Evolutionary conservation across 768 basidiomycete genomes (phyloP).

Genomic region (Amanita jacksonii): DNA sequence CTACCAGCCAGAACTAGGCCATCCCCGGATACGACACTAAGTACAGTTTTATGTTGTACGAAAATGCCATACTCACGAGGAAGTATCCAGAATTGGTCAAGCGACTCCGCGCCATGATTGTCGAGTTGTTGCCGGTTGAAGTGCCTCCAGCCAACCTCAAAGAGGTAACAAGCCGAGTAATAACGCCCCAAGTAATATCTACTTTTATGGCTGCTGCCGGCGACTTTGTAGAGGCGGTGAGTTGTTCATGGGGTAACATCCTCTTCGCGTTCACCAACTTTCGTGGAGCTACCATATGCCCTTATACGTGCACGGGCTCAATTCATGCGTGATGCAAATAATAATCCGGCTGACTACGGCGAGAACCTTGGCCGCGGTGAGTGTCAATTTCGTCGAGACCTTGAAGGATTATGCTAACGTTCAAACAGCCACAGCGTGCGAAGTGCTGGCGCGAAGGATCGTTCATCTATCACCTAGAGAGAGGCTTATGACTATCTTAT

Average conservation of each 20-base stretch:
- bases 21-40: slow-evolving; percentile 65
- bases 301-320: slow-evolving; percentile 68
- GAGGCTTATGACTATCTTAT: slow-evolving; percentile 61
- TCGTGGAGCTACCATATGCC: slow-evolving; percentile 65
- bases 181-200: slow-evolving; percentile 70
- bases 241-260: slow-evolving; percentile 14
- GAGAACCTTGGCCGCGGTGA: slow-evolving; percentile 77
- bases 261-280: neutral
- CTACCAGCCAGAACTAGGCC: slow-evolving; percentile 40
- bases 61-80: neutral
- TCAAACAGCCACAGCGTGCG: slow-evolving; percentile 62
- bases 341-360: slow-evolving; percentile 77
- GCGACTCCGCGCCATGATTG: slow-evolving; percentile 67
- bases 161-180: slow-evolving; percentile 73
- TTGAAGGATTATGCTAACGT: neutral
- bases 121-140: slow-evolving; percentile 71
- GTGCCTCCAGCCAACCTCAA: slow-evolving; percentile 57
- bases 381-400: slow-evolving; percentile 10
- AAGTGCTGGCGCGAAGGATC: slow-evolving; percentile 73
- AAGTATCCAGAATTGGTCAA: slow-evolving; percentile 59
- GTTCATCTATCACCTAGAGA: slow-evolving; percentile 63
- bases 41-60: slow-evolving; percentile 30
- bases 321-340: slow-evolving; percentile 75
- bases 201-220: slow-evolving; percentile 78
- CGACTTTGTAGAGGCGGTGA: slow-evolving; percentile 77